phyloP scores from a whole-genome alignment of 2,329 filamentous ascomycete genomes.

The Eurotiales sp. region DNA sequence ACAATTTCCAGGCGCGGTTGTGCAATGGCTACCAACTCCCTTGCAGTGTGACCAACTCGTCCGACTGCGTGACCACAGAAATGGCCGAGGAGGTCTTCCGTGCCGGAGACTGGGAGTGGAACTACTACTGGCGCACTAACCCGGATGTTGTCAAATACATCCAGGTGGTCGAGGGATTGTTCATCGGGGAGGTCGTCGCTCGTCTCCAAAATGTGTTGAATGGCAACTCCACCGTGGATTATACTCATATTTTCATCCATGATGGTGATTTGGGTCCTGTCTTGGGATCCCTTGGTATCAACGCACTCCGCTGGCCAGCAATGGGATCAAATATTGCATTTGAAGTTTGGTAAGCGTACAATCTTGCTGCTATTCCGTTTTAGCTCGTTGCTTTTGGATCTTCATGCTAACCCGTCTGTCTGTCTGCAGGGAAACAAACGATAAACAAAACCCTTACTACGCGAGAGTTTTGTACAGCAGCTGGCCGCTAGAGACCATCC shows the following conservation, averaged over 20 bases:
- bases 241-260: constrained; percentile 35
- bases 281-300: constrained; percentile 33
- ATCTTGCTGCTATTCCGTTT: too few relatives aligned
- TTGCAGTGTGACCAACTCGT: constrained; percentile 25
- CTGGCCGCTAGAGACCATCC: constrained; percentile 20
- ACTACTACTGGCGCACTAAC: constrained; percentile 38
- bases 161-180: constrained; percentile 34
- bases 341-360: constrained; percentile 32
- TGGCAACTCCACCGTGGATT: constrained; percentile 23
- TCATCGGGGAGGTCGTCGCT: constrained; percentile 35
- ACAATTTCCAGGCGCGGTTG: constrained; percentile 39
- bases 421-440: constrained; percentile 21
- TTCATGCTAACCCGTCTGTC: too few relatives aligned
- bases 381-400: too few relatives aligned
- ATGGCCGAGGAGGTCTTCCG: constrained; percentile 37
- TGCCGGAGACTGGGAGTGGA: constrained; percentile 41
- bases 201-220: constrained; percentile 27
- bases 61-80: constrained; percentile 28
- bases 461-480: constrained; percentile 31
- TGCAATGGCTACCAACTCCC: constrained; percentile 39
- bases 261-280: constrained; percentile 38
- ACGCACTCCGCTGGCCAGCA: constrained; percentile 35
- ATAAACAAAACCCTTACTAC: constrained; percentile 8
- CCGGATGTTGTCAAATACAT: constrained; percentile 34
- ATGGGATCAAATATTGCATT: constrained; percentile 39